Evolutionary conservation across 192 early-diverging fungal genomes (phyloP), one percentile per base, ranked within the genome.

Genomic region (Spinellus fusiger): DNA sequence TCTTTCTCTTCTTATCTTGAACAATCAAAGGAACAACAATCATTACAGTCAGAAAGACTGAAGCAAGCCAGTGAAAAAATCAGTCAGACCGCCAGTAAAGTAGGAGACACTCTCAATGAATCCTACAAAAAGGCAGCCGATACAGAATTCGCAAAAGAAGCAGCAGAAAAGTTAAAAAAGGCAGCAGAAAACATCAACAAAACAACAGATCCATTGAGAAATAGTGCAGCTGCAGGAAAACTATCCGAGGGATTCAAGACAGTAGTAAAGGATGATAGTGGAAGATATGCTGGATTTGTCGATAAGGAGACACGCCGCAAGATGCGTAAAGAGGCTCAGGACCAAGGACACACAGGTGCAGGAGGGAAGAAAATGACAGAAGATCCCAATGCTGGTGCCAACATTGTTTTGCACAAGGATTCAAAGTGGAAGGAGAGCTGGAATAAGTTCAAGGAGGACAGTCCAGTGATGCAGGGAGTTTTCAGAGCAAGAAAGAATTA

Each of bases 361-460:
- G 58, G 25, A 7, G 40, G 35, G 20, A 57, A 56, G 28, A 26
- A 38, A 7, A 66, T 80, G 6, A 13, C 49, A n/a, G 68, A 54
- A 31, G 53, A 80, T 56, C 74, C 73, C 18, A 61, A 80, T 52
- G 89, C 89, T 38, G 89, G 89, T 46, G 76, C 83, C 25, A 80
- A 84, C 37, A 83, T 95, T 40, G 87, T 94, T 13, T 59, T 94
- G 40, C 91, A 96, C 78, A 87, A 93, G 80, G 85, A 91, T 57
- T 84, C 90, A 53, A 84, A 81, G 59, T 87, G 89, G 84, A 91
- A 92, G 70, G 88, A 88, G 77, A 84, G 84, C 66, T 99, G 96
- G 96, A 80, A 84, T 27, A 88, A 87, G 53, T 95, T 97, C 74
- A 93, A 93, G 77, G 90, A 93, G 52, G 87, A 83, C 48, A 92